Base-by-base conservation (phyloP, 1,284 basidiomycete species). In the Neolentinus lepideus region DNA sequence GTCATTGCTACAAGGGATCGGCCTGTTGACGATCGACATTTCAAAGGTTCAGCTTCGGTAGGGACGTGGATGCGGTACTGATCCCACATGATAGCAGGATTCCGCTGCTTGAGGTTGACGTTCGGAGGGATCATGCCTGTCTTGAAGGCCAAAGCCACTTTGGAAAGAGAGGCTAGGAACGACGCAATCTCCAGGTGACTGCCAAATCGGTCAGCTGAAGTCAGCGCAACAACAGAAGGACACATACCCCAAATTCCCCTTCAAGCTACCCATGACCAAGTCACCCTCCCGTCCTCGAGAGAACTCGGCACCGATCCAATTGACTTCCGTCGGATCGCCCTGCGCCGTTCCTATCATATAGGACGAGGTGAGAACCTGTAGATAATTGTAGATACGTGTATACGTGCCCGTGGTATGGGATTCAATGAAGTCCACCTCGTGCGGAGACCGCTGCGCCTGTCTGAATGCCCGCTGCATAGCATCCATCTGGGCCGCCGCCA, bases 321-420 rank as follows among this genome's bases (percentile, higher is more conserved):
- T 80, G 2, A 72, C 73, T 61, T 80, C 79, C 0, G 70, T 74
- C 1, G 76, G 78, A 60, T 81, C 79, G 1, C 79, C 79, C 12
- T 64, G 64, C n/a, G 72, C 69, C 1, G 52, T 54, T 9, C 38
- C 38, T 43, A 43, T 43, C 4, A 21, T 43, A 9, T 43, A 4
- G 38, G 8, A 31, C 29, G 4, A 31, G 4, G 38, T 43, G 8
- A n/a, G 38, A 43, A n/a, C n/a, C 16, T 43, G 16, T 4, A n/a
- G 6, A 21, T 3, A n/a, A 43, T 3, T 21, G 6, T 43, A 4
- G 6, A 21, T 26, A 48, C 16, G n/a, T n/a, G 6, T 21, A 4
- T n/a, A 43, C 16, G 19, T 43, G 68, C 76, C 79, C 16, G 79
- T 80, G 1, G 75, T 76, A 58, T 80, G 79, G 10, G 74, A 51